phyloP scores from a whole-genome alignment of 768 basidiomycete species.

The Chalciporus pseudorubinellus region DNA sequence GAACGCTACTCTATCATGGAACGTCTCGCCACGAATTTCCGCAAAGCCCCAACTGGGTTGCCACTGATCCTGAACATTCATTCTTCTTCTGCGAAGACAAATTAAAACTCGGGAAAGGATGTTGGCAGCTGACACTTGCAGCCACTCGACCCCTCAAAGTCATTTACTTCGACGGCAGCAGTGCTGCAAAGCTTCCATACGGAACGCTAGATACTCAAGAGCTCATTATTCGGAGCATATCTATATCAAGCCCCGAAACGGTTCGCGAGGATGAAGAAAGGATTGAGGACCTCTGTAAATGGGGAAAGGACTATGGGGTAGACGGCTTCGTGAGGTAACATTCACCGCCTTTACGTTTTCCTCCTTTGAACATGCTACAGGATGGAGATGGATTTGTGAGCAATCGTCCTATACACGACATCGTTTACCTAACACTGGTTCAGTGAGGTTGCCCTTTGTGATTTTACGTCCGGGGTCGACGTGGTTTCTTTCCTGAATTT shows the following conservation, averaged over 20 bases:
- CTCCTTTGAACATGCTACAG: constrained; percentile 19
- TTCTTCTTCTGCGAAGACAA: constrained; percentile 36
- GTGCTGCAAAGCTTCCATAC: constrained; percentile 12
- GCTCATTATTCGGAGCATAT: constrained; percentile 28
- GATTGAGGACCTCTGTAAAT: constrained; percentile 29
- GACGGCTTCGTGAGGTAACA: constrained; percentile 34
- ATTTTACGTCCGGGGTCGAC: constrained; percentile 41
- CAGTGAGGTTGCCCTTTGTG: constrained; percentile 50
- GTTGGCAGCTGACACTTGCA: constrained; percentile 7
- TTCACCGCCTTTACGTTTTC: neutral
- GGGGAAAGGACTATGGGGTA: constrained; percentile 31
- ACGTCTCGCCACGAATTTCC: constrained; percentile 20
- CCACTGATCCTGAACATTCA: constrained; percentile 32
- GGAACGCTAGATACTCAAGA: constrained; percentile 38
- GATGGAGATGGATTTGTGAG: constrained; percentile 53
- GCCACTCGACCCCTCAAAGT: constrained; percentile 8
- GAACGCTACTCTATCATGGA: constrained; percentile 34
- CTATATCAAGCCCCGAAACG: constrained; percentile 18
- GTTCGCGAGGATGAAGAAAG: constrained; percentile 19
- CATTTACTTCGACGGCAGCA: constrained; percentile 11
- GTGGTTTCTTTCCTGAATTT: constrained; percentile 40
- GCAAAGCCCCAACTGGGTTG: constrained; percentile 27
- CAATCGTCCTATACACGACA: neutral
- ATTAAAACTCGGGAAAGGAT: constrained; percentile 14
- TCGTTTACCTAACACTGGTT: neutral